Percentiles rank a stretch among this genome's conserved stretches.
phyloP scores from a whole-genome alignment of 2,329 filamentous ascomycete species.

The Fusarium denticulatum region DNA sequence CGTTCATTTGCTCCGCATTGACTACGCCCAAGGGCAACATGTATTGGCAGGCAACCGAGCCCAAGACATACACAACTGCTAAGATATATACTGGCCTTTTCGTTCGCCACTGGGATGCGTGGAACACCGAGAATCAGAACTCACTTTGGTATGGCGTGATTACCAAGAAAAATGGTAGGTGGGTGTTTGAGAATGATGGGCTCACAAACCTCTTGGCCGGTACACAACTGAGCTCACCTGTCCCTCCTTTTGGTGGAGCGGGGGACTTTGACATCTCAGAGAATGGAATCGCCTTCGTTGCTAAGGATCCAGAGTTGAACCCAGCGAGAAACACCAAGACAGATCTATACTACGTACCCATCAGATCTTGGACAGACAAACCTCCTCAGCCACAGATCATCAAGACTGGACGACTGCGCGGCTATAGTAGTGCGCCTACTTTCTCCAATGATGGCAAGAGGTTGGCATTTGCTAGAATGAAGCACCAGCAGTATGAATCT shows the following conservation, averaged over 20 bases:
- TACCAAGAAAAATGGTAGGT: conserved; percentile 53
- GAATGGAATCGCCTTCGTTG: conserved; percentile 75
- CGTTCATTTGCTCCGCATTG: conserved; percentile 69
- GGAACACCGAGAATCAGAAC: conserved; percentile 73
- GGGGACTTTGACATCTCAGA: conserved; percentile 82
- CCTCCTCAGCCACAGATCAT: conserved; percentile 60
- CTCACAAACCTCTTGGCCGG: conserved; percentile 73
- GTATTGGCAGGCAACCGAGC: conserved; percentile 70
- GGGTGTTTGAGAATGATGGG: conserved; percentile 54
- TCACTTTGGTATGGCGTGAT: conserved; percentile 79
- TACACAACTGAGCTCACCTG: conserved; percentile 70
- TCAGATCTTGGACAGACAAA: conserved; percentile 68
- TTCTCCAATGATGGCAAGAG: conserved; percentile 79
- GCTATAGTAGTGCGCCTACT: conserved; percentile 72
- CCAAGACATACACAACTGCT: conserved; percentile 70
- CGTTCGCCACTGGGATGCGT: conserved; percentile 86
- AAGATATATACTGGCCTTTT: conserved; percentile 80
- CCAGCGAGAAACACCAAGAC: conserved; percentile 82
- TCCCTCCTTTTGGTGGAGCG: conserved; percentile 80
- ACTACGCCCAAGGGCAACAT: conserved; percentile 75
- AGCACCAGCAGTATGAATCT: conserved; percentile 78
- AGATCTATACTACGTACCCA: conserved; percentile 78
- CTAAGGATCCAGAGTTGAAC: conserved; percentile 77
- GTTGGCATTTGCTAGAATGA: conserved; percentile 84
- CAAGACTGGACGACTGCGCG: conserved; percentile 67